Base-by-base conservation (phyloP, 768 basidiomycete species). In the Lactarius trivialis region DNA sequence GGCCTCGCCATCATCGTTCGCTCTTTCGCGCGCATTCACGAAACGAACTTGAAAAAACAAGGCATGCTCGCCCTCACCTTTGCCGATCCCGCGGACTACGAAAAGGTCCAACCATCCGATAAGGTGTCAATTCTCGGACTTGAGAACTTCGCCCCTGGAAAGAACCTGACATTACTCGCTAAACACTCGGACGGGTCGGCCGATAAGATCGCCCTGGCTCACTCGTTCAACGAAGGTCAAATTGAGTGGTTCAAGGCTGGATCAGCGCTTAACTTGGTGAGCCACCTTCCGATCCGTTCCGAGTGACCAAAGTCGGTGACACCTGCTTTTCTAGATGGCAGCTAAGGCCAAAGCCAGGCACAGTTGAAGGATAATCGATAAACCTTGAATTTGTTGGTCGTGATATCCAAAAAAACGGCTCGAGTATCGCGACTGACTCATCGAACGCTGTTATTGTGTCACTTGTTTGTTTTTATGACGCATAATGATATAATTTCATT, bases 231-330 rank as follows among this genome's bases (percentile, higher is more conserved):
- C 73, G 88, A 93, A 76, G 93, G 93, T 52, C 95, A 97, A 77
- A 95, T 97, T 71, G 92, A 84, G 69, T 97, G 96, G 95, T 98
- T 97, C 86, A 95, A 94, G 82, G 93, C 93, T 70, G 96, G 96
- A 45, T 93, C 90, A 67, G 92, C 93, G 19, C 84, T 96, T 57
- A 94, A 95, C 82, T 71, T 93, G 76, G 88, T 91, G 68, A 41
- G 83, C 79, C 30, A 14, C 7, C 28, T 19, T 28, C 41, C 43
- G 2, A 5, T 39, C 17, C 36, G 36, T 28, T 15, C 48, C 34
- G 37, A 51, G 26, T 28, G 12, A 28, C 2, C 24, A 24, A 58
- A 43, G 53, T 32, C 14, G 17, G 39, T 64, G 39, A 64, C 26
- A n/a, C 28, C 32, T 56, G 17, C 2, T 14, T 36, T 21, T 34